Evolutionary conservation across 768 basidiomycete genomes (phyloP), one percentile per base, ranked within the genome.

Genomic region (Solioccasus polychromus): DNA sequence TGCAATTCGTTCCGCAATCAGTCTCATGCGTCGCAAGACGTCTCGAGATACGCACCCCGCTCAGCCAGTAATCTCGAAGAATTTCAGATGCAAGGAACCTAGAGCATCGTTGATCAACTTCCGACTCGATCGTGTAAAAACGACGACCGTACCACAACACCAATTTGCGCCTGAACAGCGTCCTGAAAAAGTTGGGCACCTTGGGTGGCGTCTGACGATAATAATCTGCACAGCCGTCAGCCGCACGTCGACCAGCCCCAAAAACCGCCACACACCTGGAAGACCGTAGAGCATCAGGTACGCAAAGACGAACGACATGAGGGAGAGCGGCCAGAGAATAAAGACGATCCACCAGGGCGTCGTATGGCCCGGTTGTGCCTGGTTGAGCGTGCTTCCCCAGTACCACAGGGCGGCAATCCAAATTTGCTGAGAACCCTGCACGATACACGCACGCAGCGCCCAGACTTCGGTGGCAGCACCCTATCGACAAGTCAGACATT

Each of bases 321-420:
- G 71, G 2, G 90, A 72, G 35, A 95, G 66, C 2, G 92, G 92
- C 91, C 91, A 95, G 26, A 82, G 66, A 50, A 92, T 74, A 54
- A 84, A 68, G 18, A 84, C 80, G 54, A 94, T 88, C 82, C 84
- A 91, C 85, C 88, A 90, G 0, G 93, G 92, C 9, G 88, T 70
- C 31, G 77, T 63, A 54, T 77, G 76, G 36, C 68, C 72, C 34
- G 78, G 71, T 39, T 67, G 35, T 18, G 71, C 70, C 8, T 74
- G 69, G 61, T 87, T 85, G 48, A 96, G 71, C 25, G 80, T 79
- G 66, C 85, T 80, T 53, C 93, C 93, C 93, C 93, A 96, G 60
- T 90, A 96, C 93, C 93, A 96, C 29, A 96, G 69, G 8, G 88
- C 93, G 3, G 93, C 88, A 12, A 95, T 86, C 93, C 93, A 96